These are phyloP conservation scores for Crithidia brevicula DNA, from an alignment of 208 protist genomes.

Conservation along the genomic window DNA sequence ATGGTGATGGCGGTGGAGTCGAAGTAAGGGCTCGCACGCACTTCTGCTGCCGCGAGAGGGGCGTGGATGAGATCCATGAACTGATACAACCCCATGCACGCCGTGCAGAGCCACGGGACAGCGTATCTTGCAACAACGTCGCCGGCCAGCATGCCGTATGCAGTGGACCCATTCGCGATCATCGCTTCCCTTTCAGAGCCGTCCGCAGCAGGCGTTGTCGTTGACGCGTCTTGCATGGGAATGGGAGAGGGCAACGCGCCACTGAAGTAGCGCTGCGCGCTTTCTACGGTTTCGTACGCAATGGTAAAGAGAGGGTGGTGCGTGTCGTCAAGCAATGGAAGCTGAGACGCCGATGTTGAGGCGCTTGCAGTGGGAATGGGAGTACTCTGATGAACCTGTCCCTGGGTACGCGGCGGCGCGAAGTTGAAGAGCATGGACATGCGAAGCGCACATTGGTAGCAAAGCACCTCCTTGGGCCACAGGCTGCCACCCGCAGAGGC, in stretches of 20 bases:
- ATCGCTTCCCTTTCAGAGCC: too few species aligned
- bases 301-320: conserved; percentile 76
- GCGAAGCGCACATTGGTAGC: conserved; percentile 80
- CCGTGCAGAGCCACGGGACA: conserved; percentile 68
- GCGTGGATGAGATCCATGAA: conserved; percentile 84
- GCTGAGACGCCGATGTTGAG: conserved; percentile 2
- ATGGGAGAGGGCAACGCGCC: conserved; percentile 9
- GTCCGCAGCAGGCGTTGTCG: too few species aligned
- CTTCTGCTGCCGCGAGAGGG: conserved; percentile 57
- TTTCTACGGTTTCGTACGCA: conserved; percentile 69
- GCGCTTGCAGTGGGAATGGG: background rate
- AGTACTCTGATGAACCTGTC: conserved; percentile 17
- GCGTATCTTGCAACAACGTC: conserved; percentile 34
- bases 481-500: background rate
- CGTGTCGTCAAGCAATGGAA: conserved; percentile 55
- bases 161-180: conserved; percentile 6
- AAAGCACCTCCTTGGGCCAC: conserved; percentile 51
- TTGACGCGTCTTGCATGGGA: too few species aligned
- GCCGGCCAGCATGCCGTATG: conserved; percentile 39
- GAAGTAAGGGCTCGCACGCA: conserved; percentile 69
- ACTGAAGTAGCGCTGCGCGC: conserved; percentile 57
- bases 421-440: conserved; percentile 86
- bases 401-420: conserved; percentile 38
- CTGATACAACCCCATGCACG: conserved; percentile 87
- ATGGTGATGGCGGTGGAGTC: conserved; percentile 75